phyloP scores from a whole-genome alignment of 768 basidiomycete genomes.

The Chalciporus piperatus region DNA sequence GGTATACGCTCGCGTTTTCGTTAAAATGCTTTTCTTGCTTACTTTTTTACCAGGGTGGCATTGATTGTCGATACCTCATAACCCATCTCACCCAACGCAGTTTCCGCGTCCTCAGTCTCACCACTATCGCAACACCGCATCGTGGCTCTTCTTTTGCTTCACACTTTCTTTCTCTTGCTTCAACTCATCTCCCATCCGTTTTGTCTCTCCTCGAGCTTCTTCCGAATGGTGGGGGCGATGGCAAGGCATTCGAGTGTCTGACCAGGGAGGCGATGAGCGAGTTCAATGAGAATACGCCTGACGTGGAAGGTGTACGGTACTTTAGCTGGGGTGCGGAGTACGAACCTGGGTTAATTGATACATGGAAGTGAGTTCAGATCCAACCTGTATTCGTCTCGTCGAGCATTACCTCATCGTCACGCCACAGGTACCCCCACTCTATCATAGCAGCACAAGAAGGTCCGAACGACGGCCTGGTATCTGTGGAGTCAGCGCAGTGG shows the following conservation, averaged over 20 bases:
- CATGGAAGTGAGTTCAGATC: conserved; percentile 57
- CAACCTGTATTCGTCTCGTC: not conserved
- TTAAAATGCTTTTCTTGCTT: not conserved
- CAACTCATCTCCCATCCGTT: conserved; percentile 61
- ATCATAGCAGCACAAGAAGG: conserved; percentile 86
- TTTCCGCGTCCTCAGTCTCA: conserved; percentile 83
- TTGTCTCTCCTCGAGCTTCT: conserved; percentile 76
- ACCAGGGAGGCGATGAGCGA: conserved; percentile 80
- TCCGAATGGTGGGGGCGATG: conserved; percentile 92
- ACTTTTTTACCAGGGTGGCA: conserved; percentile 66
- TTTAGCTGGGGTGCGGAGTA: conserved; percentile 96
- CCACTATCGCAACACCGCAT: conserved; percentile 94
- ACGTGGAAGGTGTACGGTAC: conserved; percentile 77
- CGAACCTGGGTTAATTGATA: conserved; percentile 86
- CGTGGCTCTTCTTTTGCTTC: conserved; percentile 92
- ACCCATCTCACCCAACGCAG: conserved; percentile 75
- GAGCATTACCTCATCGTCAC: not conserved
- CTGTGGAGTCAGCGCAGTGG: conserved; percentile 85
- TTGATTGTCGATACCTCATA: conserved; percentile 88
- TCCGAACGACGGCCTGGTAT: conserved; percentile 92
- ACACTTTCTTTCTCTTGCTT: conserved; percentile 79
- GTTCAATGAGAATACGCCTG: conserved; percentile 86
- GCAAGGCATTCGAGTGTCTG: conserved; percentile 87
- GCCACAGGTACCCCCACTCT: conserved; percentile 60
- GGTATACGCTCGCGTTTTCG: conserved; percentile 39